Evolutionary conservation across 371 early-diverging fungal genomes (phyloP).

Genomic region (Mucor indicus): DNA sequence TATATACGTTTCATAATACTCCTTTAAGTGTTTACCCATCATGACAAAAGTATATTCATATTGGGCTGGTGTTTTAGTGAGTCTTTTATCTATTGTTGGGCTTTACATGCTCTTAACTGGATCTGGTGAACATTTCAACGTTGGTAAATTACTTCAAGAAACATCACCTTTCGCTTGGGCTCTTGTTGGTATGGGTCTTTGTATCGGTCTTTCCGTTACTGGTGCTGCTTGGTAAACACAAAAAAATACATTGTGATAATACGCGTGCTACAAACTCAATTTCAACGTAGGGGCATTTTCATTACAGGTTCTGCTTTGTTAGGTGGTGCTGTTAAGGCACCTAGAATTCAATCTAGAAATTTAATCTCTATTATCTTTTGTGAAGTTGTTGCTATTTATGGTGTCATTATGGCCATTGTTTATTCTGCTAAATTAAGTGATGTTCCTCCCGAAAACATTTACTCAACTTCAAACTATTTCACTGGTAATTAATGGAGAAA

Average conservation of each 20-base stretch:
- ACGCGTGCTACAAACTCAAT: neutral
- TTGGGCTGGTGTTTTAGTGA: conserved; percentile 27
- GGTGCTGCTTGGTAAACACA: conserved; percentile 91
- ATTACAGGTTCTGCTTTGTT: conserved; percentile 88
- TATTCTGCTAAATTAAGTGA: conserved; percentile 81
- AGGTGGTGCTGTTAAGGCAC: conserved; percentile 91
- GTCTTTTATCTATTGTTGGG: conserved; percentile 43
- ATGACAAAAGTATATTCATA: no score
- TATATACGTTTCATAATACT: no score
- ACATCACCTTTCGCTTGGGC: conserved; percentile 93
- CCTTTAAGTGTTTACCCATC: no score
- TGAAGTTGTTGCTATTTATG: conserved; percentile 98
- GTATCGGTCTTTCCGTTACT: conserved; percentile 88
- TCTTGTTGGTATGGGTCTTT: conserved; percentile 78
- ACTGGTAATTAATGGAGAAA: conserved; percentile 39
- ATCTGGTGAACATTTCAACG: conserved; percentile 81
- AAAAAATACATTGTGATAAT: neutral
- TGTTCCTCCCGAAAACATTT: conserved; percentile 42
- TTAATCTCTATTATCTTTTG: conserved; percentile 97
- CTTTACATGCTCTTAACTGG: conserved; percentile 87
- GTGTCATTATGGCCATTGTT: conserved; percentile 96
- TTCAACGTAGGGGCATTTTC: conserved; percentile 83
- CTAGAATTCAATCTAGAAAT: conserved; percentile 95
- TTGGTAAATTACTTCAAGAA: conserved; percentile 75
- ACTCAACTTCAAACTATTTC: conserved; percentile 59